These are phyloP conservation scores for Xylaria curta DNA, from an alignment of 495 filamentous ascomycete genomes.

Conservation along the genomic window DNA sequence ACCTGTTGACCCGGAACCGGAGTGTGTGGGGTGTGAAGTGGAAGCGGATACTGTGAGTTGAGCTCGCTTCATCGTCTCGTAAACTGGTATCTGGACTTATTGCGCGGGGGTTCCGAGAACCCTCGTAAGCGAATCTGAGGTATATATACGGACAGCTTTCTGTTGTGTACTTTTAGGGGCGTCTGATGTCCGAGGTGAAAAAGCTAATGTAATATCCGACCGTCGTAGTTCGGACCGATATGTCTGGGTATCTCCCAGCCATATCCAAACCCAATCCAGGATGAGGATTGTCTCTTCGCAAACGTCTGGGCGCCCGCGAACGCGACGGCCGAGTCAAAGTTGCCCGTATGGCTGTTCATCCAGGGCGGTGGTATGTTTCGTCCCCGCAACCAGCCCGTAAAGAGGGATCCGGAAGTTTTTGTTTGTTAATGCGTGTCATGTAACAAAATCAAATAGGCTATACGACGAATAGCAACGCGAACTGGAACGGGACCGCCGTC, in stretches of 20 bases:
- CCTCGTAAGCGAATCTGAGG: background rate
- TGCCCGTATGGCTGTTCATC: conserved; percentile 77
- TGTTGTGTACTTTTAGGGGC: background rate
- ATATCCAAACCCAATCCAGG: conserved; percentile 47
- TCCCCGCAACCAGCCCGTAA: background rate
- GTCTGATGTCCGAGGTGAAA: background rate
- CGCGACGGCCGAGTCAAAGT: conserved; percentile 51
- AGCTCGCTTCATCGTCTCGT: background rate
- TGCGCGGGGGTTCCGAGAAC: background rate
- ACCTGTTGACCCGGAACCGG: conserved; percentile 38
- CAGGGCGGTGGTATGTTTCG: conserved; percentile 67
- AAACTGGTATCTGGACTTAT: background rate
- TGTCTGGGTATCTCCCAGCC: conserved; percentile 57
- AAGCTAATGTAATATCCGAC: background rate
- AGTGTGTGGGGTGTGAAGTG: conserved; percentile 17
- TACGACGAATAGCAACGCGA: conserved; percentile 64
- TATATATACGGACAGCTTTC: background rate
- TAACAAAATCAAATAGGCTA: conserved; percentile 52
- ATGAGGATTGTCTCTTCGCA: conserved; percentile 78
- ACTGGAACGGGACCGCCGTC: conserved; percentile 69
- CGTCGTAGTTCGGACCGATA: conserved; percentile 48
- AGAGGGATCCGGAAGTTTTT: background rate
- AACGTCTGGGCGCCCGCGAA: conserved; percentile 74
- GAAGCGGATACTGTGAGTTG: background rate
- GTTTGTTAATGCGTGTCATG: background rate